Evolutionary conservation across 495 filamentous ascomycete genomes (phyloP).

Genomic region (Glarea lozoyensis): DNA sequence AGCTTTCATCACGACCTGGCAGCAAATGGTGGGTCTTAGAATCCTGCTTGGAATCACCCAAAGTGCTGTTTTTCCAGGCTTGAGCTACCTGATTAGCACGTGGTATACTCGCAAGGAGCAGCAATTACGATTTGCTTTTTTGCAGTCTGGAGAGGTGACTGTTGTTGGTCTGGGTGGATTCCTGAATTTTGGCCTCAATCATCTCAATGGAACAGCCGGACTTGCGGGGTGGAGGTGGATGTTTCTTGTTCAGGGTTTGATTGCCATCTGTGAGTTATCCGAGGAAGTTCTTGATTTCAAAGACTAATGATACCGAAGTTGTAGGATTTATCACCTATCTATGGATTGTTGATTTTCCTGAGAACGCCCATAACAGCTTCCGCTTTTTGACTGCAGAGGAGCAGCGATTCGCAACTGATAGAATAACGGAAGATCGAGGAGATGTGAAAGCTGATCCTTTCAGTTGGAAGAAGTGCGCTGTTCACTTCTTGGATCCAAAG

Average conservation of each 20-base stretch:
- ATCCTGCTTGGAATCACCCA: slow-evolving; percentile 62
- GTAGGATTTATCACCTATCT: slow-evolving; percentile 62
- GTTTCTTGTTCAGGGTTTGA: slow-evolving; percentile 58
- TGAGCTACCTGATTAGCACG: slow-evolving; percentile 61
- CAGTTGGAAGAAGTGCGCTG: slow-evolving; percentile 46
- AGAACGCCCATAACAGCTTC: slow-evolving; percentile 52
- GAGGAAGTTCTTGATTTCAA: not conserved
- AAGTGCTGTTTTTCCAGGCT: slow-evolving; percentile 62
- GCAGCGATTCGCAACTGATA: slow-evolving; percentile 41
- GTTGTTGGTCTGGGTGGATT: slow-evolving; percentile 62
- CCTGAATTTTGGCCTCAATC: slow-evolving; percentile 64
- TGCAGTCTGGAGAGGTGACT: slow-evolving; percentile 61
- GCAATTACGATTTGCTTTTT: slow-evolving; percentile 65
- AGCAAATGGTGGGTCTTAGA: slow-evolving; percentile 64
- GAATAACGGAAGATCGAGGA: slow-evolving; percentile 55
- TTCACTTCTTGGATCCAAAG: slow-evolving; percentile 57
- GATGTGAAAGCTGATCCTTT: slow-evolving; percentile 58
- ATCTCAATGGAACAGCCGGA: slow-evolving; percentile 47
- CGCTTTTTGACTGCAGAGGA: slow-evolving; percentile 53
- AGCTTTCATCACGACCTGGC: slow-evolving; percentile 61
- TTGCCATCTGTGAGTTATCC: slow-evolving; percentile 36
- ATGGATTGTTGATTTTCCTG: slow-evolving; percentile 78
- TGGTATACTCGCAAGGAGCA: slow-evolving; percentile 69
- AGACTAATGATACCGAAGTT: slow-evolving; percentile 55
- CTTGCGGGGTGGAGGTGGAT: slow-evolving; percentile 71